Evolutionary conservation across 2,329 filamentous ascomycete genomes (phyloP).

Genomic region (Plenodomus biglobosus): DNA sequence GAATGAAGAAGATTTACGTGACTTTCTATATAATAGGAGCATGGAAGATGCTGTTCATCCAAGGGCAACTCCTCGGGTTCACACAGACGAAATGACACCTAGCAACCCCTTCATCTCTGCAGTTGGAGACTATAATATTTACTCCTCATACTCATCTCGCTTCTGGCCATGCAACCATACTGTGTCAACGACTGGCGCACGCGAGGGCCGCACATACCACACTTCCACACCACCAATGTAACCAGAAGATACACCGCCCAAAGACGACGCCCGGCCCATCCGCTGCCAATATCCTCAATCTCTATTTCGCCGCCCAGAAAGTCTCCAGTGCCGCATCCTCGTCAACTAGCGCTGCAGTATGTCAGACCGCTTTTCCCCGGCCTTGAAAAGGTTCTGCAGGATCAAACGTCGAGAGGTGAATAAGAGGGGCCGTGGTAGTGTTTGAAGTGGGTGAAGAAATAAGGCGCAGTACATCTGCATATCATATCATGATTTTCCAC

Average conservation of each 20-base stretch:
- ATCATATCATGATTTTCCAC: conserved; percentile 49
- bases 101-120: conserved; percentile 53
- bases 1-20: too few relatives aligned
- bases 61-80: conserved; percentile 45
- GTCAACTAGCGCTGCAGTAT: conserved; percentile 57
- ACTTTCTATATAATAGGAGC: too few relatives aligned
- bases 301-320: conserved; percentile 44
- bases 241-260: conserved; percentile 65
- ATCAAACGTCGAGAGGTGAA: conserved; percentile 61
- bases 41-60: too few relatives aligned
- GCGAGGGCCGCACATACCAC: conserved; percentile 48
- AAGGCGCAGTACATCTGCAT: conserved; percentile 61
- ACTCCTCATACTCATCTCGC: conserved; percentile 50
- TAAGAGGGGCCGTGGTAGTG: conserved; percentile 59
- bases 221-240: conserved; percentile 62
- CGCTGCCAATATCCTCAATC: conserved; percentile 50
- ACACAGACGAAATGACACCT: conserved; percentile 45
- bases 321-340: conserved; percentile 54
- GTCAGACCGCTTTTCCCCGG: conserved; percentile 54
- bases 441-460: conserved; percentile 65
- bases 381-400: conserved; percentile 56
- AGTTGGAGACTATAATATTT: conserved; percentile 55
- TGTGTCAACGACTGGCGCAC: neutral
- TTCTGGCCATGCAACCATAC: conserved; percentile 3
- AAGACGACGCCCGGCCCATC: conserved; percentile 60